phyloP scores from a whole-genome alignment of 257 asterid species.

The Nicotiana obtusifolia region DNA sequence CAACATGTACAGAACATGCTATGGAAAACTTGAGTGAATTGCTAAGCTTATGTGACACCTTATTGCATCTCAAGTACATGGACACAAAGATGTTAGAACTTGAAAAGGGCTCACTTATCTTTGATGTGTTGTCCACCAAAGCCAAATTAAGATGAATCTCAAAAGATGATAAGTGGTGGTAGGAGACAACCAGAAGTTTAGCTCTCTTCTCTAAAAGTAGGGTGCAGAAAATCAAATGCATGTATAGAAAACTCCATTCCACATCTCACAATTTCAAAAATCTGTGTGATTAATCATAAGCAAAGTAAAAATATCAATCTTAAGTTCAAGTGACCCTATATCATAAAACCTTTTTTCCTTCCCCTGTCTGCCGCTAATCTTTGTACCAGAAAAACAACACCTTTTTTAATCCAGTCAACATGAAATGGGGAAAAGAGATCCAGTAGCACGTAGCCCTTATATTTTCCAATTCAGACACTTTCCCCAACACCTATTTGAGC shows the following conservation, averaged over 20 bases:
- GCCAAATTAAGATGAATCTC: background rate
- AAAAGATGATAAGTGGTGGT: background rate
- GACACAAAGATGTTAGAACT: background rate
- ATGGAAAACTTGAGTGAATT: background rate
- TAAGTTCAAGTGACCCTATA: background rate
- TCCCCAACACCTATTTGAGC: constrained; percentile 4
- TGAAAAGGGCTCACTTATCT: constrained; percentile 1
- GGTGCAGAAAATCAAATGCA: constrained; percentile 3
- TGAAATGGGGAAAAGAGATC: background rate
- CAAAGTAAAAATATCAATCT: background rate
- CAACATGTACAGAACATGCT: background rate
- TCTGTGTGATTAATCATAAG: background rate
- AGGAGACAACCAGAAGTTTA: background rate
- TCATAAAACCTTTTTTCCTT: background rate
- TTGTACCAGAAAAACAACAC: background rate
- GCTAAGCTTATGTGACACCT: background rate
- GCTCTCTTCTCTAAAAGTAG: background rate
- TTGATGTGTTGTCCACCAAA: background rate
- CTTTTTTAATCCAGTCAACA: background rate
- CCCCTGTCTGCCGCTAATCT: too few species aligned
- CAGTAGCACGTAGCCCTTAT: background rate
- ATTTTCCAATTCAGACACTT: background rate
- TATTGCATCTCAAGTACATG: background rate
- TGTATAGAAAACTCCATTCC: background rate
- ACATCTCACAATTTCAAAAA: background rate